A percentile compares a stretch with the other conserved stretches of the same genome.
These are phyloP conservation scores for Taxillus chinensis DNA, from an alignment of 164 flowering plant species.

Conservation along the genomic window DNA sequence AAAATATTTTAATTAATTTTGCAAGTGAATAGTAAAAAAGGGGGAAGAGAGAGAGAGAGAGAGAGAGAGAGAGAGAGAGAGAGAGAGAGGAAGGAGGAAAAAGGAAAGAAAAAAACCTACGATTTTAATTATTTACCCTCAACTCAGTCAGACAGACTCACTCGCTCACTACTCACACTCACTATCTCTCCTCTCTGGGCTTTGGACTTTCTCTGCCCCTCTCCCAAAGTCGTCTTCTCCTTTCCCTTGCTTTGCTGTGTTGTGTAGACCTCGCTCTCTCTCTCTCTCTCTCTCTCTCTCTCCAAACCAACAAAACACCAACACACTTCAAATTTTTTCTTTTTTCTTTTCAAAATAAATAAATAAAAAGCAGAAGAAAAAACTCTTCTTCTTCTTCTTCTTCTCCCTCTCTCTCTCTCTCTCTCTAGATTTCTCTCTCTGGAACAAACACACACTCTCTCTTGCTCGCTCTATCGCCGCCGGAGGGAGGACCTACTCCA, in stretches of 20 bases:
- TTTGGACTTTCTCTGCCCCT: neutral
- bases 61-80: too few species aligned
- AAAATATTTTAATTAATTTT: neutral
- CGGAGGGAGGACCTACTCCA: too few species aligned
- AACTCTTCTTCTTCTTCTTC: neutral
- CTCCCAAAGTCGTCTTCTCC: neutral
- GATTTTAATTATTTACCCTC: too few species aligned
- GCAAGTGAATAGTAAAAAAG: neutral
- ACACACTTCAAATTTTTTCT: neutral
- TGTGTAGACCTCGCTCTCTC: too few species aligned
- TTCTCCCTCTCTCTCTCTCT: neutral
- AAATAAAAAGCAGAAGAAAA: neutral
- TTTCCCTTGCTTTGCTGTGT: too few species aligned
- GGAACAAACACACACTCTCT: conserved; percentile 7
- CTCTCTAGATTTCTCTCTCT: conserved; percentile 6
- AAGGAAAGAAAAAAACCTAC: neutral
- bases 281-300: neutral
- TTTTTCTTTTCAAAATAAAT: neutral
- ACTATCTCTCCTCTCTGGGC: too few species aligned
- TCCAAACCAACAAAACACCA: neutral
- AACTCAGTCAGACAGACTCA: too few species aligned
- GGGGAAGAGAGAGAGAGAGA: too few species aligned
- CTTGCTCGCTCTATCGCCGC: conserved; percentile 3
- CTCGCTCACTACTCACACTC: too few species aligned
- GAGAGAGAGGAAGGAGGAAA: too few species aligned